Percentiles rank a stretch among this genome's conserved stretches.
phyloP scores from a whole-genome alignment of 2,329 filamentous ascomycete genomes.

The Cryphonectria carpinicola region DNA sequence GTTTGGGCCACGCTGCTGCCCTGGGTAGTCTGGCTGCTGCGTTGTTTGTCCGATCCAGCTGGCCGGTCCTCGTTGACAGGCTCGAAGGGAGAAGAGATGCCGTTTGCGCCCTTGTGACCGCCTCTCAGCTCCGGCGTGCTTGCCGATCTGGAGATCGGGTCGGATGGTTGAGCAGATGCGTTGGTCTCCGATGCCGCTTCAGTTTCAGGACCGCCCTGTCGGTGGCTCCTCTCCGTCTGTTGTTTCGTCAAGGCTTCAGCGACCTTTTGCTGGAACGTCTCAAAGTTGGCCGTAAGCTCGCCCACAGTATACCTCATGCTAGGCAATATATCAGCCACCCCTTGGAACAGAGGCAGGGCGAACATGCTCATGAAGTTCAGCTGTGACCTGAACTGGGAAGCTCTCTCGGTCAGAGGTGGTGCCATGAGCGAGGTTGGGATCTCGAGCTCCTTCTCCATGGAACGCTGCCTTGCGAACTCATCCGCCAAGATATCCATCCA shows the following conservation, averaged over 20 bases:
- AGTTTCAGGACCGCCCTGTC: not conserved
- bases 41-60: conserved; percentile 50
- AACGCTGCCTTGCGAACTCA: conserved; percentile 90
- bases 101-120: conserved; percentile 49
- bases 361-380: conserved; percentile 97
- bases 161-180: conserved; percentile 20
- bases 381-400: conserved; percentile 84
- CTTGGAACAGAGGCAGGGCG: conserved; percentile 87
- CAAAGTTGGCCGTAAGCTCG: conserved; percentile 78
- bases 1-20: conserved; percentile 58
- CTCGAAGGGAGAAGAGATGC: conserved; percentile 50
- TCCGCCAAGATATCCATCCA: conserved; percentile 96
- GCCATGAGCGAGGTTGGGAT: conserved; percentile 89
- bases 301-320: conserved; percentile 82
- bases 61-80: conserved; percentile 48
- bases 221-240: conserved; percentile 41
- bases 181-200: not conserved
- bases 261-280: conserved; percentile 71
- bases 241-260: conserved; percentile 62
- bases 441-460: conserved; percentile 86
- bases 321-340: conserved; percentile 83
- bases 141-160: conserved; percentile 37
- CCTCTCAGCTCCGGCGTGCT: conserved; percentile 40
- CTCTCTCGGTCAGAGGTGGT: conserved; percentile 78
- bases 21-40: conserved; percentile 65